phyloP scores from a whole-genome alignment of 495 filamentous ascomycete genomes.

The Pyrenula massariospora region DNA sequence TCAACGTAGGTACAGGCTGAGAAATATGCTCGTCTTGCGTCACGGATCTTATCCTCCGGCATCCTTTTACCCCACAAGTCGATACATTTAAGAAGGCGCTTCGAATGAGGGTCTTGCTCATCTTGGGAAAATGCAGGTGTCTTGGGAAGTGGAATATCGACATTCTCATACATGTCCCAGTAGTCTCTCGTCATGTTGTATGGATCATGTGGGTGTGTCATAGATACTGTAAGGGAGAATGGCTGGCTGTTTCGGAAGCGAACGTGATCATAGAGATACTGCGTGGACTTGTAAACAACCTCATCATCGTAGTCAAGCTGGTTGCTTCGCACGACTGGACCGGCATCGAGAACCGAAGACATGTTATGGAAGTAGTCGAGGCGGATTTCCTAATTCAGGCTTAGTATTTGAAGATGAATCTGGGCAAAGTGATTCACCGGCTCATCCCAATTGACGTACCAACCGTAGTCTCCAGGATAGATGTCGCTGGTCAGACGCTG shows the following conservation, averaged over 20 bases:
- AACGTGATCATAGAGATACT: constrained; percentile 76
- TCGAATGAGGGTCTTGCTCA: constrained; percentile 70
- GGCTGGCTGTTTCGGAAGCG: constrained; percentile 57
- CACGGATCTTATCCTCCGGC: constrained; percentile 65
- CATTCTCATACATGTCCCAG: constrained; percentile 78
- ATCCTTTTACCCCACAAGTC: constrained; percentile 69
- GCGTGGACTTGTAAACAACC: constrained; percentile 72
- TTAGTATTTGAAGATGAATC: no score
- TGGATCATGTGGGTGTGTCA: constrained; percentile 85
- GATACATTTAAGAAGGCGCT: constrained; percentile 67
- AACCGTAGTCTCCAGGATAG: constrained; percentile 82
- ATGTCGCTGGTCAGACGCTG: constrained; percentile 81
- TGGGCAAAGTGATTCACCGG: constrained; percentile 37
- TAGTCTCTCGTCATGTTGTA: constrained; percentile 81
- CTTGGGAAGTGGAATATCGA: constrained; percentile 76
- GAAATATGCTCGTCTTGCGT: constrained; percentile 74
- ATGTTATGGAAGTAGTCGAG: constrained; percentile 90
- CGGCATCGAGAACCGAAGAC: constrained; percentile 76
- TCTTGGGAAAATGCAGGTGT: constrained; percentile 55
- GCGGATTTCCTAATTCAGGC: no score
- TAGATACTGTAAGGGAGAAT: constrained; percentile 78
- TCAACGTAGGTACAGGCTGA: constrained; percentile 83
- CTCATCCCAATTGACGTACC: constrained; percentile 83
- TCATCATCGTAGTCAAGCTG: constrained; percentile 93
- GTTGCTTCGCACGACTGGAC: constrained; percentile 71